phyloP scores from a whole-genome alignment of 2,329 filamentous ascomycete genomes.

The Pseudogymnoascus sp. region DNA sequence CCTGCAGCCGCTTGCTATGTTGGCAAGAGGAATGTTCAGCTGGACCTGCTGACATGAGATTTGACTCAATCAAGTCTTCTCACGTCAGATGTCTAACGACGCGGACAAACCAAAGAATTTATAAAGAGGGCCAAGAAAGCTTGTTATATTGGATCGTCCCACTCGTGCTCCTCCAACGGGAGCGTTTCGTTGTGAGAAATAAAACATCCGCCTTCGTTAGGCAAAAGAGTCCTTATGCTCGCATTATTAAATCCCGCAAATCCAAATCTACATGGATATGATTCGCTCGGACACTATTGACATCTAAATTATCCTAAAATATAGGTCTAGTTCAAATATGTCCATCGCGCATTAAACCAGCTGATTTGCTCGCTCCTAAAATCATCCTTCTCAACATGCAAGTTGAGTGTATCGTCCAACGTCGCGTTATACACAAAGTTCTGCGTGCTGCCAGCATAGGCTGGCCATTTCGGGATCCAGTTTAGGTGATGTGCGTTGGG shows the following conservation, averaged over 20 bases:
- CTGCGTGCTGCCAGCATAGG: not conserved
- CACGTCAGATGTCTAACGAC: not conserved
- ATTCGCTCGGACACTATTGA: not conserved
- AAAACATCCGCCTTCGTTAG: not conserved
- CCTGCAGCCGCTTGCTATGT: not conserved
- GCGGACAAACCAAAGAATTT: not conserved
- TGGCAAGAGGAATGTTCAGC: not conserved
- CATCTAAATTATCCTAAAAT: not conserved
- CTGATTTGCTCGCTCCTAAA: constrained; percentile 4
- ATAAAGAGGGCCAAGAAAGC: not conserved
- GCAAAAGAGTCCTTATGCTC: not conserved
- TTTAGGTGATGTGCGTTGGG: constrained; percentile 13
- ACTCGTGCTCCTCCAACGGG: too few relatives aligned
- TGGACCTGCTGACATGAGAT: not conserved
- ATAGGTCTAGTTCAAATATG: constrained; percentile 27
- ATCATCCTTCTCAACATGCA: constrained; percentile 13
- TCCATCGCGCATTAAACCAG: constrained; percentile 41
- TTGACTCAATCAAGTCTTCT: not conserved
- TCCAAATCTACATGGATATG: not conserved
- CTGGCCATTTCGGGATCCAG: constrained; percentile 12
- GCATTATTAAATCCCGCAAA: not conserved
- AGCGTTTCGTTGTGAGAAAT: too few relatives aligned
- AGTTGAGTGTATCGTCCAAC: constrained; percentile 8
- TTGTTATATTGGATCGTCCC: not conserved
- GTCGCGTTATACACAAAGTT: constrained; percentile 15